Base-by-base conservation (phyloP, 1,284 basidiomycete species). In the Rhodotorula sp. region DNA sequence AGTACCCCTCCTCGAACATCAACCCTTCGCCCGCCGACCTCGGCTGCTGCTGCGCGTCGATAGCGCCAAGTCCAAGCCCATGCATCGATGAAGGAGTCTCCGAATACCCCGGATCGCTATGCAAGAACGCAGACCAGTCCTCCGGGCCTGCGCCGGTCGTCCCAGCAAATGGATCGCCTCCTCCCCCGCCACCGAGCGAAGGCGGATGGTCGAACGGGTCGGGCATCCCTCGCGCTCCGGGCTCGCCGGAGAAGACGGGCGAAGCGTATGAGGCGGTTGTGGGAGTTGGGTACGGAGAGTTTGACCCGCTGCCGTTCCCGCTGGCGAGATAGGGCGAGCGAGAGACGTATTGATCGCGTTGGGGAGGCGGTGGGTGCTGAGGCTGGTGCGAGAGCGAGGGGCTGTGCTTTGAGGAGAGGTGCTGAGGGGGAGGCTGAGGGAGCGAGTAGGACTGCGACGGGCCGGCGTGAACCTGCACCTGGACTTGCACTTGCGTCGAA, bases 401-500 rank as follows among this genome's bases (percentile, higher is more conserved):
- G 48, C 53, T 31, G 50, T 16, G 47, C 30, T 8, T 48, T 37
- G 11, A 55, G 52, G 26, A 30, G 52, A 8, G 16, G 40, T 44
- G 40, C 16, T 44, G 40, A 44, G 40, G 40, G 15, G 40, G 40
- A 7, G 40, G 40, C 40, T 44, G 40, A 18, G 40, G 40, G 15
- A 44, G 40, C 7, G 40, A 3, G 40, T 44, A 44, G 40, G 40
- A 44, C 11, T 7, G 54, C 1, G 15, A 26, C 46, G 57, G 56
- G 22, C 37, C 60, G 26, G 54, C 48, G 15, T 53, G 40, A 13
- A 59, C 61, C 24, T 63, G 55, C 1, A 67, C 61, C 47, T 62
- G 65, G 2, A 63, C 56, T 40, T 62, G 61, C 4, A 67, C 51
- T 31, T 64, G 67, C 24, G 30, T 48, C 15, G 40, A 18, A 13